Evolutionary conservation across 371 early-diverging fungal genomes (phyloP).

Genomic region (Massospora cicadina): DNA sequence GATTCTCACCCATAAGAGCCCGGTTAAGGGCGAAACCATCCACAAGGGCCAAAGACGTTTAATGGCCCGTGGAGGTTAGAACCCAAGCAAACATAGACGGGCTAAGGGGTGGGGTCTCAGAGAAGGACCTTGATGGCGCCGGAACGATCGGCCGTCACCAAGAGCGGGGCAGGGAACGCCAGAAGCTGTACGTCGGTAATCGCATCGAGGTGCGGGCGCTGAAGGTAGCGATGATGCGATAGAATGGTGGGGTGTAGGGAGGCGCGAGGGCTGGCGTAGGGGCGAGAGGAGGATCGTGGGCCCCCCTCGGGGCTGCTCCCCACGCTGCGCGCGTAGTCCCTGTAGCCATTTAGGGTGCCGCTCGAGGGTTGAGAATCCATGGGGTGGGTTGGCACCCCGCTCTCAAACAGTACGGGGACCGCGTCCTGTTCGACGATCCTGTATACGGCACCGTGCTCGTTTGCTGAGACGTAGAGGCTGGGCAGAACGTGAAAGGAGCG

Average conservation of each 20-base stretch:
- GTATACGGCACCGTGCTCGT: neutral
- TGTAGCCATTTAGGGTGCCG: neutral
- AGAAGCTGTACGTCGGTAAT: neutral
- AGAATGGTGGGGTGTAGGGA: neutral
- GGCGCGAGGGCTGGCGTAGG: neutral
- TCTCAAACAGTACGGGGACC: neutral
- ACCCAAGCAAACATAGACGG: too few species aligned
- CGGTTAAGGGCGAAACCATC: too few species aligned
- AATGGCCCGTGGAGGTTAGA: too few species aligned
- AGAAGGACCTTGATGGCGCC: neutral
- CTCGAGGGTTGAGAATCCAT: neutral
- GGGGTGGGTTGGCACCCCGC: neutral
- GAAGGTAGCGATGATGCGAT: neutral
- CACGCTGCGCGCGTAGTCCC: neutral
- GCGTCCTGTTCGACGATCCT: neutral
- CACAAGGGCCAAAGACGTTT: too few species aligned
- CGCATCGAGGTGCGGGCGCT: neutral
- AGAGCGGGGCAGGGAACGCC: neutral
- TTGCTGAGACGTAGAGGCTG: neutral
- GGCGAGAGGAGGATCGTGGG: neutral
- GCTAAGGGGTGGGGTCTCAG: too few species aligned
- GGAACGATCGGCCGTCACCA: neutral
- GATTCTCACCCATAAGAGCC: too few species aligned
- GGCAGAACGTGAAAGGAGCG: neutral
- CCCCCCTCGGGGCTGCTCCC: neutral